Base-by-base conservation (phyloP, 78 protist genomes). In the Anaeramoeba flamelloides region DNA sequence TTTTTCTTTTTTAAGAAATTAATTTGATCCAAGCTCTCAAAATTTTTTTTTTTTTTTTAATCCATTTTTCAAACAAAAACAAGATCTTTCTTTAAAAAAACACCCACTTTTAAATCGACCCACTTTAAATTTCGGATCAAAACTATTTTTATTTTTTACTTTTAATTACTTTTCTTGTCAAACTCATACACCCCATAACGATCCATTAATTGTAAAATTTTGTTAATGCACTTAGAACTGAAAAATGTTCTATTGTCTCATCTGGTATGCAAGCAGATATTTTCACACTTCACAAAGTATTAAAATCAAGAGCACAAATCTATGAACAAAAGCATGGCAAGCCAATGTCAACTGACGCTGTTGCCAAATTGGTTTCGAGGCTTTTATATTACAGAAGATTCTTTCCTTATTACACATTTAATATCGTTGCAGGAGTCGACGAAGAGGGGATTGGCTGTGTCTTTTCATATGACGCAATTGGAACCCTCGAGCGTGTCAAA, bases 361-460 rank as follows among this genome's bases (percentile, higher is more conserved):
- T 91, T 1, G 92, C 96, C 0, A 98, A 94, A 83, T 75, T 89
- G 81, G 79, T 97, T 30, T 83, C 94, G 17, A 91, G 86, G 74
- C 93, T 89, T n/a, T 90, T 97, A n/a, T 97, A 97, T 82, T 38
- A 79, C 36, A 83, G 88, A 36, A 87, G 99, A 31, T 95, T 95
- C 88, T 96, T 97, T 93, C 99, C 99, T 34, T 91, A 81, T 77
- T 95, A 95, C 87, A 85, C 98, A 1, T 91, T 89, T 86, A 92
- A 92, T 86, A 64, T 95, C 37, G 77, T 96, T 22, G 96, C 81
- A 0, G 98, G 98, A 31, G 77, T 92, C 17, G 93, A 91, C 86
- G 87, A 74, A 36, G 41, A 90, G 2, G 93, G 89, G 83, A 26
- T 77, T 36, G 96, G 96, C 36, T 86, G 84, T n/a, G 86, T 92